phyloP scores from a whole-genome alignment of 805 yeast species.

The Candida railenensis region DNA sequence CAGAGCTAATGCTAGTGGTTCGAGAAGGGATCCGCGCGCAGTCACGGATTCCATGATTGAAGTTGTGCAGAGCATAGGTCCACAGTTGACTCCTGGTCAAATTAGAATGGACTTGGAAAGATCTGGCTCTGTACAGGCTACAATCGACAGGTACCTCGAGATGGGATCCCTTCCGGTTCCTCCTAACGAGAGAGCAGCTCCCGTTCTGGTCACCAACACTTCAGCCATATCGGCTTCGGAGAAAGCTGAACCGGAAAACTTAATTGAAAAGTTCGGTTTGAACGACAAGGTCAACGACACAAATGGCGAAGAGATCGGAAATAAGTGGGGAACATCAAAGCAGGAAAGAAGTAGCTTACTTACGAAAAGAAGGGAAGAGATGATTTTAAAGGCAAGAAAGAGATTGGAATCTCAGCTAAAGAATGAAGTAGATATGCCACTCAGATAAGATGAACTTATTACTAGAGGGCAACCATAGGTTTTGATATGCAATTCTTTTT shows the following conservation, averaged over 20 bases:
- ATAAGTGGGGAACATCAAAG: constrained; percentile 22
- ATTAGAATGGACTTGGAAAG: constrained; percentile 70
- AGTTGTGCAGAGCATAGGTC: constrained; percentile 81
- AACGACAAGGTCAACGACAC: constrained; percentile 21
- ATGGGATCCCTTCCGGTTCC: constrained; percentile 62
- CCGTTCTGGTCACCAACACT: too few relatives aligned
- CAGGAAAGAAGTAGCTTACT: constrained; percentile 19
- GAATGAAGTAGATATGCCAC: constrained; percentile 18
- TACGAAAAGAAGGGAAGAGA: constrained; percentile 33
- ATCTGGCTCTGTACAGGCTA: constrained; percentile 78
- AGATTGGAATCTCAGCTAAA: constrained; percentile 46
- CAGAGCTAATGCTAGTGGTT: constrained; percentile 8
- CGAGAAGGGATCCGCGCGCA: constrained; percentile 35
- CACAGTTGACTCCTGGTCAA: constrained; percentile 64
- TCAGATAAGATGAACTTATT: neutral
- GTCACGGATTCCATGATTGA: constrained; percentile 77
- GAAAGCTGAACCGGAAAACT: constrained; percentile 24
- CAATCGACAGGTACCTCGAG: constrained; percentile 69
- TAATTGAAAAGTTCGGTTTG: constrained; percentile 44
- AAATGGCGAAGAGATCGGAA: constrained; percentile 30
- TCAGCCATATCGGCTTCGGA: neutral
- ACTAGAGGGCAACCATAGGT: too few relatives aligned
- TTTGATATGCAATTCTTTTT: too few relatives aligned
- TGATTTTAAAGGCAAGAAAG: constrained; percentile 41
- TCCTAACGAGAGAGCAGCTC: constrained; percentile 30